Base-by-base conservation (phyloP, 228 moss, liverwort and hornwort species). In the Sphagnum fallax region DNA sequence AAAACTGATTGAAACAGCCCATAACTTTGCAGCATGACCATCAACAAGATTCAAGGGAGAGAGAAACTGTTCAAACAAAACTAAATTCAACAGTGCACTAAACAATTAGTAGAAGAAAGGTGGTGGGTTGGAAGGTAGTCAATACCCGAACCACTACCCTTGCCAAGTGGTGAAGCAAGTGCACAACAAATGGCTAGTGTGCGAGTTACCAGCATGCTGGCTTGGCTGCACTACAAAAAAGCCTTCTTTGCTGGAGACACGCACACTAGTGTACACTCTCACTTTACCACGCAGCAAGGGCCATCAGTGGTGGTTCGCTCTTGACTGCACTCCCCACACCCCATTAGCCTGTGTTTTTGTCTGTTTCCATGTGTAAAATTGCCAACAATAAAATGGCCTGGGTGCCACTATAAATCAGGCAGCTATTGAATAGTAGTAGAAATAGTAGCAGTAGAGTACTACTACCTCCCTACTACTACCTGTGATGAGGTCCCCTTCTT, bases 101-200 rank as follows among this genome's bases (percentile, higher is more conserved):
- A 32, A 32, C 32, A 32, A 32, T 1, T 32, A 32, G 32, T 32
- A 32, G 32, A 71, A 73, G 65, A 73, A 72, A 68, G 77, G 73
- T 78, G 70, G 75, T 71, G 75, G 81, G 79, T 80, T 67, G 90
- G 90, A 89, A 82, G 76, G 74, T 81, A 96, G 93, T 91, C 91
- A 93, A 91, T 93, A 77, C 93, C 93, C 91, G 91, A 90, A 93
- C 93, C 93, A 93, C 89, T 93, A 89, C 88, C 93, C 93, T 91
- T 85, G 89, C 89, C 64, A 85, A 87, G 91, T 89, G 91, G 91
- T 91, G 87, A 90, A 78, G 88, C 91, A 80, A 82, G 82, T 89
- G 90, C 90, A 80, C 84, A 73, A n/a, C 69, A 32, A 32, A 32
- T 32, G 32, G 70, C 57, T 81, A 77, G 82, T 82, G 86, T 86